Evolutionary conservation across 2,329 filamentous ascomycete species (phyloP), one percentile per base, ranked within the genome.

Genomic region (Didymella pinodella): DNA sequence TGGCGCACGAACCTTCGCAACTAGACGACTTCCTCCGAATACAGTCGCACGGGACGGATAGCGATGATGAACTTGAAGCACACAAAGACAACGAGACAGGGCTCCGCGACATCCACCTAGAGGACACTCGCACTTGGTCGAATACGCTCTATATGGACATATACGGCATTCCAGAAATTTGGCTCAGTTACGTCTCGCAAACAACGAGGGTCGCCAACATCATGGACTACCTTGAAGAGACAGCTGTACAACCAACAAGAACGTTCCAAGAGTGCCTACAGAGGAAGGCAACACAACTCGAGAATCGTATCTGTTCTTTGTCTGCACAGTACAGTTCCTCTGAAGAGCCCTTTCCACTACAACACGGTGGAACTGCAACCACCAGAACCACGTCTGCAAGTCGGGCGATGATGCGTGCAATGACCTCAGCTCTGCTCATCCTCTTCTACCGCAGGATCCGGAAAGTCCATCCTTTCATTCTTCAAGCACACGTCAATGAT

Each of bases 141-240:
- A 45, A 56, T 3, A 78, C 75, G 0, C 70, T 80, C 26, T 79
- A 78, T 20, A 57, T 58, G 72, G 57, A 80, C 28, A 74, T 81
- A 7, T 81, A 81, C 48, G 78, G 79, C 2, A 77, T 81, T 12
- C 72, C 78, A 0, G 79, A 81, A 48, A 79, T 77, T 14, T 81
- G 79, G 77, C 69, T 81, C 2, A 79, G 77, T 32, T 68, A 80
- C 3, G 69, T 81, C 14, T 81, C 79, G 0, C 79, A 80, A 55
- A 80, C 79, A 1, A 80, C 78, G 1, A 68, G 79, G 28, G 65
- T 81, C 12, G 79, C 79, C 14, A 81, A 79, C 61, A 64, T 66
- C 36, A 47, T 66, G 22, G 65, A 66, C n/a, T 62, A 64, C 20
- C 34, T 63, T 2, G 50, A 61, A 14, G 54, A 43, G 54, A 62